These are phyloP conservation scores for Juncus effusus DNA, from an alignment of 176 grass and related monocot species.

Conservation along the genomic window DNA sequence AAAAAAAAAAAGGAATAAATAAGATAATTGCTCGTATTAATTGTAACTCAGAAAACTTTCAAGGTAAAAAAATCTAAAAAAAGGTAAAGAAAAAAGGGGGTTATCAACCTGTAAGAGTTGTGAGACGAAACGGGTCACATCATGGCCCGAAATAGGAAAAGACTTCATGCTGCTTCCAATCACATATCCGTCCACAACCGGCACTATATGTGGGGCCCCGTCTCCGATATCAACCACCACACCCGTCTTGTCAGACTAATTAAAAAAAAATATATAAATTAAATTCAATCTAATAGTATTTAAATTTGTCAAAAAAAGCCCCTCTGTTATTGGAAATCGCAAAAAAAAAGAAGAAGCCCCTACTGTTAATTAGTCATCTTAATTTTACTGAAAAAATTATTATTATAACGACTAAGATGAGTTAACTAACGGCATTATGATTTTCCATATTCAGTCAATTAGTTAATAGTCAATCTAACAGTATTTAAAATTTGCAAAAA, in stretches of 20 bases:
- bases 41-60: background rate
- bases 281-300: slow-evolving; percentile 8
- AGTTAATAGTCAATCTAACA: too few species aligned
- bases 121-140: slow-evolving; percentile 74
- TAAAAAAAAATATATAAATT: slow-evolving; percentile 48
- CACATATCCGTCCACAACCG: slow-evolving; percentile 94
- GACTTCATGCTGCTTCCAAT: slow-evolving; percentile 99
- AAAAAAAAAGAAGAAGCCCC: background rate
- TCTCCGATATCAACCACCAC: slow-evolving; percentile 97
- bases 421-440: too few species aligned
- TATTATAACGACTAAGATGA: too few species aligned
- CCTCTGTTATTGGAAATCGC: background rate
- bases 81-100: background rate
- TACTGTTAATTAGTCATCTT: too few species aligned
- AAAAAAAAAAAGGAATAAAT: too few species aligned
- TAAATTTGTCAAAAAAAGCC: background rate
- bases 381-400: too few species aligned
- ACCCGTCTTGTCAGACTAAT: slow-evolving; percentile 99
- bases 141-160: slow-evolving; percentile 81
- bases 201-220: slow-evolving; percentile 78
- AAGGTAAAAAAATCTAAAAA: background rate
- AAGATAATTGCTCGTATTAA: too few species aligned
- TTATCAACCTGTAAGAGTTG: slow-evolving; percentile 77
- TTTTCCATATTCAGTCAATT: too few species aligned
- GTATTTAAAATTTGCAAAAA: too few species aligned